Conservation (phyloP, 805 yeast genomes). For the Starmerella powellii region DNA sequence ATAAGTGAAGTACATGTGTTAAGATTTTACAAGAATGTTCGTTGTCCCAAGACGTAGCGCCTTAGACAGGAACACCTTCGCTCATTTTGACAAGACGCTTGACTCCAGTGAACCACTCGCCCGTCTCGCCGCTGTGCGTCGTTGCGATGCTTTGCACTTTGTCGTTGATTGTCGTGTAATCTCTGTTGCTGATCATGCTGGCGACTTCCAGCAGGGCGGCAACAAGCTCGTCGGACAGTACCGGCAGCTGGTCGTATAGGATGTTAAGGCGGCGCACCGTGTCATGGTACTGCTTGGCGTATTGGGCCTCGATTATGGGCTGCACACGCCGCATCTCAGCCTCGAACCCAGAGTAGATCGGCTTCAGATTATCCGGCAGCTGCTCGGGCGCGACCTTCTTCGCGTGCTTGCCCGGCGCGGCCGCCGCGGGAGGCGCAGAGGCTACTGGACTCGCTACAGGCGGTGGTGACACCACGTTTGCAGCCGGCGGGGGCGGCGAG, state of each 20-base stretch:
- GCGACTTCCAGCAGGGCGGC: slow-evolving; percentile 42
- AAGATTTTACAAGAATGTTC: slow-evolving; percentile 24
- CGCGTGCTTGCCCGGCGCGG: slow-evolving; percentile 3
- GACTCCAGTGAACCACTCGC: slow-evolving; percentile 87
- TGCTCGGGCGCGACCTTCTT: neutral
- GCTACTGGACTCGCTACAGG: slow-evolving; percentile 20
- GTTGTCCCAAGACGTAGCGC: too few species aligned
- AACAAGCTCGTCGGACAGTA: slow-evolving; percentile 49
- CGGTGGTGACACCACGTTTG: slow-evolving; percentile 11
- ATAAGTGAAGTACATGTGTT: neutral
- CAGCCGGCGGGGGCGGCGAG: slow-evolving; percentile 7
- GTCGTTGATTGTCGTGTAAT: slow-evolving; percentile 48
- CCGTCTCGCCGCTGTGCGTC: slow-evolving; percentile 57
- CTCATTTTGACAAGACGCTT: slow-evolving; percentile 69
- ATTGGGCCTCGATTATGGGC: slow-evolving; percentile 65
- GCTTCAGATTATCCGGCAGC: slow-evolving; percentile 39
- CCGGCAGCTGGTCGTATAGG: slow-evolving; percentile 66
- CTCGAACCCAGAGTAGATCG: slow-evolving; percentile 47
- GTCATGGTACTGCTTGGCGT: slow-evolving; percentile 59
- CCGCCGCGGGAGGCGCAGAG: slow-evolving; percentile 21
- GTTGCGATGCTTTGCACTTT: slow-evolving; percentile 45
- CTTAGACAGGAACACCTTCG: slow-evolving; percentile 24
- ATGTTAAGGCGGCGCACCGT: slow-evolving; percentile 70
- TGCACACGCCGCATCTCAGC: slow-evolving; percentile 47
- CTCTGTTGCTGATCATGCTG: slow-evolving; percentile 39